Base-by-base conservation (phyloP, 345 rosid genomes). In the Iberis pinnata region DNA sequence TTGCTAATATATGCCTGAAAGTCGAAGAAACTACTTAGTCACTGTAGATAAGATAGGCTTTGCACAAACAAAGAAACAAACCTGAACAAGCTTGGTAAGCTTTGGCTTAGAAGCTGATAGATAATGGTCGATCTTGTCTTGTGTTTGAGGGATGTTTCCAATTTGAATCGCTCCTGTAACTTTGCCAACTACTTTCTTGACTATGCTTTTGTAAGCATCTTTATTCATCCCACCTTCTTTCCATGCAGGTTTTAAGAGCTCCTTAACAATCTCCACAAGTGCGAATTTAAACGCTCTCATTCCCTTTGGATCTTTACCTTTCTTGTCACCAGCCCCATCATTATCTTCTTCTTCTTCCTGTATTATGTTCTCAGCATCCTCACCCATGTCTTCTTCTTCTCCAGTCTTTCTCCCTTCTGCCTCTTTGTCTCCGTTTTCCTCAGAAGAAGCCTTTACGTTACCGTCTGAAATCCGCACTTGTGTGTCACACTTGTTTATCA, bases 81-180 rank as follows among this genome's bases (percentile, higher is more conserved):
- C 97, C 97, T 85, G 97, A 54, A 83, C 81, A 76, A 92, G 95
- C 77, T 88, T 92, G 65, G 76, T 80, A 48, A 92, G 81, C 80
- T 88, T 92, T 43, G 94, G 77, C 72, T 83, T 88, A 20, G 95
- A 83, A 54, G 70, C 73, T 18, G 90, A 75, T 59, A 92, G 72
- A 76, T 88, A 92, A 27, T 83, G 89, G 14, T 85, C 90, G 33
- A 85, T 85, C 67, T 85, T 92, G 58, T 92, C 98, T 65, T 73
- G 93, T 2, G 98, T 85, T 60, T 88, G 96, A 63, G 98, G 98
- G 56, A 92, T 68, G 71, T 58, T 80, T 33, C 77, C 68, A 16
- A 66, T 80, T 68, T 85, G 89, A 70, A 92, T 63, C 4, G 95
- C 73, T 13, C 80, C 73, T 2, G 86, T 88, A 44, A 92, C 97